These are phyloP conservation scores for Fraxinus velutina DNA, from an alignment of 305 asterid species.

Conservation along the genomic window DNA sequence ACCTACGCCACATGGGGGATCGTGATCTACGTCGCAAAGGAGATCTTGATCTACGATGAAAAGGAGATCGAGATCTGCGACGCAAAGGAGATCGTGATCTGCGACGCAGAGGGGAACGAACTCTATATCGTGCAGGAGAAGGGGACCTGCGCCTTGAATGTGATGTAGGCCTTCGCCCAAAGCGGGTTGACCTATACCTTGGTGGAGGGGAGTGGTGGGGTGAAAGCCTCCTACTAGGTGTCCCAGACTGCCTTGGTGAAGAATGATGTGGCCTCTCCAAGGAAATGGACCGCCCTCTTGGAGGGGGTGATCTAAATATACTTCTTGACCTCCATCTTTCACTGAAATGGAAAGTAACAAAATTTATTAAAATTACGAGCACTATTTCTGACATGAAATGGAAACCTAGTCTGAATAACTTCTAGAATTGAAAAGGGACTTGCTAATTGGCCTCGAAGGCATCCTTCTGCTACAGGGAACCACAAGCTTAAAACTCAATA, in stretches of 20 bases:
- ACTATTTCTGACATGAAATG: not conserved
- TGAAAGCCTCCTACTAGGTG: conserved; percentile 56
- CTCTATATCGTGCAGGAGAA: conserved; percentile 54
- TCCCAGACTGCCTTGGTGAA: conserved; percentile 47
- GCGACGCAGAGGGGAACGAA: conserved; percentile 51
- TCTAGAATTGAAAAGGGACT: not conserved
- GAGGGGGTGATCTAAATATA: conserved; percentile 44
- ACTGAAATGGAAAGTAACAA: conserved; percentile 24
- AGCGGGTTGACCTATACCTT: conserved; percentile 42
- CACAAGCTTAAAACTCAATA: not conserved
- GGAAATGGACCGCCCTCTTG: conserved; percentile 57
- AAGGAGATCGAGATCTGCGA: conserved; percentile 50
- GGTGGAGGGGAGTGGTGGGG: conserved; percentile 52
- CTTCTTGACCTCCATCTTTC: conserved; percentile 63
- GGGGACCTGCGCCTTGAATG: conserved; percentile 56
- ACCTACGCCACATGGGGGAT: conserved; percentile 45
- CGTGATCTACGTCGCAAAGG: conserved; percentile 29
- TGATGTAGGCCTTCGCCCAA: conserved; percentile 45
- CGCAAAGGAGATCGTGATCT: conserved; percentile 60
- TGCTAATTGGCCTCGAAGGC: conserved; percentile 9
- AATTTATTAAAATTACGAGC: not conserved
- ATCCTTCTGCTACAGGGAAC: conserved; percentile 36
- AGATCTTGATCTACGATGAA: conserved; percentile 50
- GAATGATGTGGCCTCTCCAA: conserved; percentile 44
- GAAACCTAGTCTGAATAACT: not conserved